phyloP scores from a whole-genome alignment of 169 alveolate genomes.

The Cryptosporidium muris region DNA sequence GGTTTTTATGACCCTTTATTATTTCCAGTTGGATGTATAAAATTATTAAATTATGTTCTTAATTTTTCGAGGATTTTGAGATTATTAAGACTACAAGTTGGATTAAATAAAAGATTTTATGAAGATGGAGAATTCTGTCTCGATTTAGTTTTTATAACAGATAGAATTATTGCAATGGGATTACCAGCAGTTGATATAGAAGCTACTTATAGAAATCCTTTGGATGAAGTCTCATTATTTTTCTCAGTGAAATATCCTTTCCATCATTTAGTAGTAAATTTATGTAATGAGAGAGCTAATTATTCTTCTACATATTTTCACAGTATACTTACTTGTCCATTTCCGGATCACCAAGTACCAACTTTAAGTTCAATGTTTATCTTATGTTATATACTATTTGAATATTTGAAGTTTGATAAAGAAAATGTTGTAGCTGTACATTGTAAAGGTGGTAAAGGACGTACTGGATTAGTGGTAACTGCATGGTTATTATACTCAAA shows the following conservation, averaged over 20 bases:
- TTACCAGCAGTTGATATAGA: slow-evolving; percentile 87
- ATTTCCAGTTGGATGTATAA: slow-evolving; percentile 16
- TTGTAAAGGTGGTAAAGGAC: slow-evolving; percentile 93
- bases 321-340: slow-evolving; percentile 80
- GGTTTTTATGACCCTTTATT: too few species aligned
- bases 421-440: slow-evolving; percentile 85
- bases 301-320: slow-evolving; percentile 51
- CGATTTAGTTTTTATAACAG: slow-evolving; percentile 87
- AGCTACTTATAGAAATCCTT: slow-evolving; percentile 85
- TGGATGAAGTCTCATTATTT: slow-evolving; percentile 84
- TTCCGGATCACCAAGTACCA: slow-evolving; percentile 85
- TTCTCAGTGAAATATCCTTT: slow-evolving; percentile 82
- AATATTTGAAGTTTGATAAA: slow-evolving; percentile 75
- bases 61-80: slow-evolving; percentile 33
- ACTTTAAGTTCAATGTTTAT: slow-evolving; percentile 80
- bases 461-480: slow-evolving; percentile 90
- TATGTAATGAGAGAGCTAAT: slow-evolving; percentile 82
- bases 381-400: slow-evolving; percentile 80
- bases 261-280: slow-evolving; percentile 83
- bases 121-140: slow-evolving; percentile 71
- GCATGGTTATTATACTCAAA: slow-evolving; percentile 79
- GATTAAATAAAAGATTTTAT: slow-evolving; percentile 54
- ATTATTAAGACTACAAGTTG: slow-evolving; percentile 59
- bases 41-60: slow-evolving; percentile 14
- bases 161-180: slow-evolving; percentile 90